Evolutionary conservation across 345 rosid species (phyloP), one percentile per base, ranked within the genome.

Genomic region (Hypericum androsaemum): DNA sequence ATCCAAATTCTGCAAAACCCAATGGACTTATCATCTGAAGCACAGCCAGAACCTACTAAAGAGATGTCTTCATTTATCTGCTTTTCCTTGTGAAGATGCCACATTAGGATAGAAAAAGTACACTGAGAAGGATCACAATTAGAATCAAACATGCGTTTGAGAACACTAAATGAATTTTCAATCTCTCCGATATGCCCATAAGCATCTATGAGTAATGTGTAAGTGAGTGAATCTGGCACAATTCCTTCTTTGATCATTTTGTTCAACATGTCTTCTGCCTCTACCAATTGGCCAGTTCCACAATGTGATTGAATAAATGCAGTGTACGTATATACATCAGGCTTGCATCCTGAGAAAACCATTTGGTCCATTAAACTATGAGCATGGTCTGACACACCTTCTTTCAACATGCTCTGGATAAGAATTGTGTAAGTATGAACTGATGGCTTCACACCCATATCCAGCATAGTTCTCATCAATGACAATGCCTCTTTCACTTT

Each of bases 91-190:
- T 53, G 47, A 6, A 83, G 71, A 73, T 80, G 76, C 69, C 66
- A 74, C 66, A 89, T 71, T 65, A 89, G 64, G 70, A 75, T 63
- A 46, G 77, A 58, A 71, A 80, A 86, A 0, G 90, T 77, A 50
- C 61, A 72, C 43, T 75, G 79, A 66, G 90, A 83, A 66, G 97
- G 95, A 64, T 83, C 84, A 56, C 86, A 83, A 39, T 79, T 83
- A 69, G 72, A 52, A 74, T 75, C 85, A 71, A 76, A 53, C 95
- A 89, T 89, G 47, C 76, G 62, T 71, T 80, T 86, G 52, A 89
- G 88, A 51, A 83, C 86, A 75, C 66, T 71, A 73, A 86, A 89
- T 12, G 86, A 89, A 5, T 66, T 68, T 73, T 73, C 52, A 41
- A 74, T 71, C 54, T 59, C 62, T 65, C 83, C 86, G 14, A 80